Evolutionary conservation across 441 rosid species (phyloP), one percentile per base, ranked within the genome.

Genomic region (Croton setiger): DNA sequence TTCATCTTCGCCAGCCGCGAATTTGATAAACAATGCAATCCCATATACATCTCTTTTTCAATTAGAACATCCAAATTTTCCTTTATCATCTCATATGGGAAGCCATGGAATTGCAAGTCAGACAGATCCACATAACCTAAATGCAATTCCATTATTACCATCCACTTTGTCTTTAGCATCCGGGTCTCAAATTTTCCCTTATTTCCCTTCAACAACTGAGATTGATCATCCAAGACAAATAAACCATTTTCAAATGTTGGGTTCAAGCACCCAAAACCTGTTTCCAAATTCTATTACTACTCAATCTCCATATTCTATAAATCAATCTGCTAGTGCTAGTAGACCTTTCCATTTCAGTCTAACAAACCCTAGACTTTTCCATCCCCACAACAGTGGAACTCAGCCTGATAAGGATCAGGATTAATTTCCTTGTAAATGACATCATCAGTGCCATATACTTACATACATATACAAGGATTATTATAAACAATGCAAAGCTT

Each of bases 31-130:
- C 51, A 82, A 68, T 66, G 65, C 57, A 7, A 10, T 72, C 43
- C 72, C 71, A 72, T 68, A 83, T 65, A 74, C 79, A 80, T 84
- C 89, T 31, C 76, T 79, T 61, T 83, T 74, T 66, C 89, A 83
- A 49, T 72, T 83, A 27, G 92, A 79, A 80, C 37, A 48, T 88
- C 66, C 83, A 45, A 86, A 70, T 71, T 82, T 86, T 4, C 85
- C 90, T 60, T 73, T 85, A n/a, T n/a, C n/a, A 55, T 80, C 88
- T 69, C 88, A 84, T 36, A 76, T 83, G 52, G 96, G 90, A 66
- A 78, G 72, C 78, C 86, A 83, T 69, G 86, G 78, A 44, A 71
- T 75, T 75, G 66, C 75, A 49, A 52, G 83, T 52, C 81, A 80
- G 60, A 47, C 75, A 18, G 85, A 78, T 62, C 59, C 73, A 35